These are phyloP conservation scores for Perilla frutescens DNA, from an alignment of 257 asterid genomes.

Conservation along the genomic window DNA sequence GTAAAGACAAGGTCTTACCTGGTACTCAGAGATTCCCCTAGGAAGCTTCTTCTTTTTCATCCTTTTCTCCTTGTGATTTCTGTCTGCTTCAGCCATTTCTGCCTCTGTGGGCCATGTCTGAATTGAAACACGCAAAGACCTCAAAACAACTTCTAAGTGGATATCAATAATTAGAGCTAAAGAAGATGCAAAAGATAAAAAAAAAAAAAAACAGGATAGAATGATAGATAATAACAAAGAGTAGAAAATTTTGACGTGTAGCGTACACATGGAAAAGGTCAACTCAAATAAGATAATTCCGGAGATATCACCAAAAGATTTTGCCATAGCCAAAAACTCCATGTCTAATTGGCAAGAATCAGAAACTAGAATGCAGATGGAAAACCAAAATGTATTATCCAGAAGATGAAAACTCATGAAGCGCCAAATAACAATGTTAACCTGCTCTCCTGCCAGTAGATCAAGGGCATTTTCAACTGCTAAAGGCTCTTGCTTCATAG, in stretches of 20 bases:
- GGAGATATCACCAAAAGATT: not conserved
- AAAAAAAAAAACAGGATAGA: slow-evolving; percentile 27
- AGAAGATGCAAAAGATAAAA: slow-evolving; percentile 13
- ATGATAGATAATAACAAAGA: slow-evolving; percentile 8
- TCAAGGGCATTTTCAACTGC: slow-evolving; percentile 82
- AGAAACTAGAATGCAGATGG: not conserved
- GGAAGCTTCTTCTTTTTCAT: slow-evolving; percentile 73
- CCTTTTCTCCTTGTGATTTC: slow-evolving; percentile 54
- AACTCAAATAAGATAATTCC: not conserved
- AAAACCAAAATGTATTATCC: slow-evolving; percentile 7
- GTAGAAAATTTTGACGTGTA: not conserved
- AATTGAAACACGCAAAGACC: slow-evolving; percentile 33
- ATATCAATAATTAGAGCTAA: slow-evolving; percentile 23
- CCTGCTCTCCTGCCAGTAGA: slow-evolving; percentile 98
- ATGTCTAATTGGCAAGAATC: not conserved
- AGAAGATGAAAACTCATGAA: slow-evolving; percentile 29
- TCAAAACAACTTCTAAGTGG: slow-evolving; percentile 11
- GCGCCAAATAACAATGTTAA: slow-evolving; percentile 27
- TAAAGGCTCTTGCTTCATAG: slow-evolving; percentile 86
- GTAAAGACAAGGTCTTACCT: slow-evolving; percentile 52
- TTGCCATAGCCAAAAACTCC: not conserved
- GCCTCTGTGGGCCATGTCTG: slow-evolving; percentile 99
- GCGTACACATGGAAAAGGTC: not conserved
- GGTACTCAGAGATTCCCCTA: slow-evolving; percentile 88
- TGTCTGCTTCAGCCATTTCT: slow-evolving; percentile 94